A percentile compares a stretch with the other conserved stretches of the same genome.
These are phyloP conservation scores for Tetrapisispora iriomotensis DNA, from an alignment of 805 yeast genomes.

Conservation along the genomic window DNA sequence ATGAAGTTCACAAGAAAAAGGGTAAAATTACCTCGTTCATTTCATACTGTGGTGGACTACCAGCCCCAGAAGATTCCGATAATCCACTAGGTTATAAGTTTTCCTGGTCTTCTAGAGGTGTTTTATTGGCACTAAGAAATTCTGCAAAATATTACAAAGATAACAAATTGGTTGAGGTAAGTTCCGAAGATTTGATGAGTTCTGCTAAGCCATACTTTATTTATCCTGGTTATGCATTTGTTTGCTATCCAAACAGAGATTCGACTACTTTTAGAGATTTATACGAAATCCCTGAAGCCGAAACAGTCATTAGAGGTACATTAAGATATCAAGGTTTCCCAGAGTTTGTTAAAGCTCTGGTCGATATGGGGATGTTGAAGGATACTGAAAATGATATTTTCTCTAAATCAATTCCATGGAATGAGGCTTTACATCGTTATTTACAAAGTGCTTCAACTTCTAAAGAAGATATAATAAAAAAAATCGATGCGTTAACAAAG, in stretches of 20 bases:
- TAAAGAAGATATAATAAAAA: slow-evolving; percentile 64
- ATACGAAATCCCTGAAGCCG: slow-evolving; percentile 93
- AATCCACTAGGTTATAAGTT: slow-evolving; percentile 98
- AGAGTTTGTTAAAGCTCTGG: slow-evolving; percentile 89
- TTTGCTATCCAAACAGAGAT: slow-evolving; percentile 96
- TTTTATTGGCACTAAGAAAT: slow-evolving; percentile 88
- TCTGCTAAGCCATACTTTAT: slow-evolving; percentile 91
- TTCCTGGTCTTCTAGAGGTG: slow-evolving; percentile 99
- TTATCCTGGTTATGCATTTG: slow-evolving; percentile 91
- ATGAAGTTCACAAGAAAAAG: slow-evolving; percentile 83
- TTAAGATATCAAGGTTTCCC: slow-evolving; percentile 98
- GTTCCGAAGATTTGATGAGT: slow-evolving; percentile 88
- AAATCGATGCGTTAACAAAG: slow-evolving; percentile 66
- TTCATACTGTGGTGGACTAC: slow-evolving; percentile 98
- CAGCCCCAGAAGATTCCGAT: slow-evolving; percentile 95
- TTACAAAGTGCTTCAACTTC: slow-evolving; percentile 63
- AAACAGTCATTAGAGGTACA: slow-evolving; percentile 94
- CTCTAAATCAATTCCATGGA: slow-evolving; percentile 63
- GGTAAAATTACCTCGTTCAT: slow-evolving; percentile 92
- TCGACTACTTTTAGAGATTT: slow-evolving; percentile 88
- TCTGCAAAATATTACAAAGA: slow-evolving; percentile 81
- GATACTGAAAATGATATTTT: slow-evolving; percentile 62
- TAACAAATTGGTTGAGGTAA: slow-evolving; percentile 70
- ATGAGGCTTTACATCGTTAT: slow-evolving; percentile 68
- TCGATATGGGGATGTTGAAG: slow-evolving; percentile 84